Base-by-base conservation (phyloP, 768 basidiomycete species). In the Lentinula sp. region DNA sequence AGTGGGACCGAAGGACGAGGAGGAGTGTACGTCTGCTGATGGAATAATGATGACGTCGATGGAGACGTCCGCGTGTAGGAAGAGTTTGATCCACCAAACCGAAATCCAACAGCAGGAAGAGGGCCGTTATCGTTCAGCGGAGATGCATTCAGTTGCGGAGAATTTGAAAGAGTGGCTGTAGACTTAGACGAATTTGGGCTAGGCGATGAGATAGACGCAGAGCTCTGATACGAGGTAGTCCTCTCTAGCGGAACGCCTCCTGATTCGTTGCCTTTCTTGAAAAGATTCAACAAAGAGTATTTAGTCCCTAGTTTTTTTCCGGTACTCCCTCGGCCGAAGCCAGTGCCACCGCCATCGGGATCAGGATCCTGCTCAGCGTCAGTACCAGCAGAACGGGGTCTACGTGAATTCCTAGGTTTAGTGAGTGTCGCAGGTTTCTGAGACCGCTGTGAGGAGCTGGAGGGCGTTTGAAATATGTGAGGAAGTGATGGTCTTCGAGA, bases 331-430 rank as follows among this genome's bases (percentile, higher is more conserved):
- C 76, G 71, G 20, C 74, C 73, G 65, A 72, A 69, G 16, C 70
- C 57, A 33, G 74, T 62, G 39, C 61, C 54, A 52, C 46, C 39
- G 58, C 74, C 74, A 23, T 76, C 69, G 49, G 66, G 64, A 39
- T 80, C 75, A 48, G 70, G 62, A 33, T 69, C 66, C 23, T 68
- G 73, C 28, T 88, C 86, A 59, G 85, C 81, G 58, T 80, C 87
- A 35, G 79, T 87, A 5, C 90, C 88, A 41, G 89, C 88, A 42
- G 90, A 91, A 62, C 85, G 80, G 16, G 91, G 90, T 58, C 90
- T 78, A 43, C 77, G 80, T 43, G 78, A 76, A 46, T 71, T 71
- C 67, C 64, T 60, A 37, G 59, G 54, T 69, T 70, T 53, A 67
- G 62, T 69, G 37, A 76, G 66, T 16, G 76, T 69, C 60, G 71